These are phyloP conservation scores for Sugiyamaella paludigena DNA, from an alignment of 1,139 yeast genomes.

Conservation along the genomic window DNA sequence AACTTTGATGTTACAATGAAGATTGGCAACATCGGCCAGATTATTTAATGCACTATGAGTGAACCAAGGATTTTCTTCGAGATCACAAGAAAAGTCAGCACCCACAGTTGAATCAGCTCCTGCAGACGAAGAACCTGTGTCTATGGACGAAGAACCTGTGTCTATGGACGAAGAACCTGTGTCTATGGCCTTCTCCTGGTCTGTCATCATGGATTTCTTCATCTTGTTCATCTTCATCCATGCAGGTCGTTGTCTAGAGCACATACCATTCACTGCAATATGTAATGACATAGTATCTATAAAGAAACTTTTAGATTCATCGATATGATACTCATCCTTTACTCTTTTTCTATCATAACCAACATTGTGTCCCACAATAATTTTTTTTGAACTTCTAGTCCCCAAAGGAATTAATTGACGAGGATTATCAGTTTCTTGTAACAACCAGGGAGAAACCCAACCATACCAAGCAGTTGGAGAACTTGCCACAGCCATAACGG, in stretches of 20 bases:
- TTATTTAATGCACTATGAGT: conserved; percentile 71
- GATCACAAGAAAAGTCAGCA: conserved; percentile 15
- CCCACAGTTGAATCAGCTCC: too few species aligned
- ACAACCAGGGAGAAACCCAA: conserved; percentile 87
- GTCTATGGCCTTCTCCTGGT: conserved; percentile 26
- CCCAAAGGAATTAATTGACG: conserved; percentile 77
- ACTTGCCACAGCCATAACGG: conserved; percentile 81
- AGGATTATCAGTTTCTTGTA: conserved; percentile 49
- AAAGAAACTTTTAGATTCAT: conserved; percentile 67
- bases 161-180: too few species aligned
- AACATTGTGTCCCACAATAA: conserved; percentile 85
- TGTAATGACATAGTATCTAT: conserved; percentile 93
- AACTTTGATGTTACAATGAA: conserved; percentile 71
- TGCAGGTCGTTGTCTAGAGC: conserved; percentile 82
- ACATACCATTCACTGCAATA: conserved; percentile 87
- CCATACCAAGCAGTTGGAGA: conserved; percentile 84
- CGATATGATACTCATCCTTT: conserved; percentile 73
- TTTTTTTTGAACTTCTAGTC: conserved; percentile 23
- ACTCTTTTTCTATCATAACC: conserved; percentile 89
- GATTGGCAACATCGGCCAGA: conserved; percentile 72
- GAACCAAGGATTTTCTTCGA: conserved; percentile 32
- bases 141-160: too few species aligned
- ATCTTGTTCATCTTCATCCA: conserved; percentile 56
- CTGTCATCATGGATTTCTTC: conserved; percentile 20
- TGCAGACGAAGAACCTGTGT: too few species aligned